These are phyloP conservation scores for Solioccasus polychromus DNA, from an alignment of 768 basidiomycete species.

Conservation along the genomic window DNA sequence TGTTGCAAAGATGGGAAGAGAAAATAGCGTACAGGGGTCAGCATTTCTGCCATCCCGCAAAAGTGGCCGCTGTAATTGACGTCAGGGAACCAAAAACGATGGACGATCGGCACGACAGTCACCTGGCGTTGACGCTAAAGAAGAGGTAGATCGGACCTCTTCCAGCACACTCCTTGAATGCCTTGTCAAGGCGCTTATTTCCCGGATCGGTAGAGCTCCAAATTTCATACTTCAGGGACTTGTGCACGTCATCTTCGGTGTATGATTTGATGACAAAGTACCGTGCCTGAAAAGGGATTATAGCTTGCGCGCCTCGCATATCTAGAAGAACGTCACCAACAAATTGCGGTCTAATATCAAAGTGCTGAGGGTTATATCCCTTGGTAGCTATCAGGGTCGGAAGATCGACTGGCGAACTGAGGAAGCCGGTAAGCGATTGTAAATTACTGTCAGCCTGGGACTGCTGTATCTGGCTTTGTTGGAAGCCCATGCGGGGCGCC, in stretches of 20 bases:
- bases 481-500: slow-evolving; percentile 40
- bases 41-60: slow-evolving; percentile 98
- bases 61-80: slow-evolving; percentile 75
- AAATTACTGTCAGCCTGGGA: slow-evolving; percentile 25
- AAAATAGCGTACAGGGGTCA: slow-evolving; percentile 68
- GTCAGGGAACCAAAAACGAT: slow-evolving; percentile 9
- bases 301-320: background rate
- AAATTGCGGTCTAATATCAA: slow-evolving; percentile 77
- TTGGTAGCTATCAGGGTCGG: slow-evolving; percentile 81
- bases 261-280: slow-evolving; percentile 99
- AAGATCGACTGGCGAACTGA: slow-evolving; percentile 76
- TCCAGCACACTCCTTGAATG: slow-evolving; percentile 91
- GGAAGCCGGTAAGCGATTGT: slow-evolving; percentile 46
- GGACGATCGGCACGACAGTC: slow-evolving; percentile 3
- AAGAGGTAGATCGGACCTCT: slow-evolving; percentile 96
- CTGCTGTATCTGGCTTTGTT: slow-evolving; percentile 26
- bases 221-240: slow-evolving; percentile 95
- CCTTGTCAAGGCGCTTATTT: slow-evolving; percentile 95
- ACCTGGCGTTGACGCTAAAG: slow-evolving; percentile 96
- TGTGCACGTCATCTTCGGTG: slow-evolving; percentile 99
- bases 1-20: background rate
- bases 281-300: slow-evolving; percentile 56
- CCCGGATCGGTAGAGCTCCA: slow-evolving; percentile 98
- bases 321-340: slow-evolving; percentile 41
- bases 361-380: slow-evolving; percentile 86